A percentile compares a stretch with the other conserved stretches of the same genome.
Evolutionary conservation across 2,329 filamentous ascomycete genomes (phyloP).

Genomic region (Trichoderma cornu-damae): DNA sequence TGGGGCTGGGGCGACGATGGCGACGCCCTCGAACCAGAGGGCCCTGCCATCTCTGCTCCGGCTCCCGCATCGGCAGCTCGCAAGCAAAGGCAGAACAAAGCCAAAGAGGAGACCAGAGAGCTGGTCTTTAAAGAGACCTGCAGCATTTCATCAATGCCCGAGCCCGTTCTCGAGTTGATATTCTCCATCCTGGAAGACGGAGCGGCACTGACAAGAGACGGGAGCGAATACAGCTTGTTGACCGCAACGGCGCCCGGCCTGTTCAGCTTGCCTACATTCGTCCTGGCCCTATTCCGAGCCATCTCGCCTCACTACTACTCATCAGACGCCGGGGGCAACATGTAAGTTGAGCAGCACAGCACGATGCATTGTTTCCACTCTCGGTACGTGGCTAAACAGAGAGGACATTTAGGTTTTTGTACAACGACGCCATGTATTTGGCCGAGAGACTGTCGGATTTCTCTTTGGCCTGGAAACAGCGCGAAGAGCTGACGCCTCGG

Average conservation of each 20-base stretch:
- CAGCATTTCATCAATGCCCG: conserved; percentile 81
- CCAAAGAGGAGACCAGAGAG: conserved; percentile 48
- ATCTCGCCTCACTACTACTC: conserved; percentile 71
- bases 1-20: conserved; percentile 85
- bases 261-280: conserved; percentile 65
- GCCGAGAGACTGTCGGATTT: conserved; percentile 52
- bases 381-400: background rate
- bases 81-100: conserved; percentile 17
- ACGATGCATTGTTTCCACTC: background rate
- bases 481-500: conserved; percentile 46
- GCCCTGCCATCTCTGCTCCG: background rate
- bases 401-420: conserved; percentile 48
- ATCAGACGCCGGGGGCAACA: conserved; percentile 55
- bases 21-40: conserved; percentile 24
- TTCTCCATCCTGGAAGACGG: conserved; percentile 55
- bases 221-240: conserved; percentile 52
- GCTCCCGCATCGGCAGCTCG: conserved; percentile 8
- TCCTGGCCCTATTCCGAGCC: conserved; percentile 73
- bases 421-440: conserved; percentile 62
- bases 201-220: conserved; percentile 52
- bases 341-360: conserved; percentile 41
- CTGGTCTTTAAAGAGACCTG: conserved; percentile 81
- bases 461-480: conserved; percentile 46
- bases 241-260: conserved; percentile 63
- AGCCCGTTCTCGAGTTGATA: conserved; percentile 66